Base-by-base conservation (phyloP, 768 basidiomycete genomes). In the Boletus insuetus region DNA sequence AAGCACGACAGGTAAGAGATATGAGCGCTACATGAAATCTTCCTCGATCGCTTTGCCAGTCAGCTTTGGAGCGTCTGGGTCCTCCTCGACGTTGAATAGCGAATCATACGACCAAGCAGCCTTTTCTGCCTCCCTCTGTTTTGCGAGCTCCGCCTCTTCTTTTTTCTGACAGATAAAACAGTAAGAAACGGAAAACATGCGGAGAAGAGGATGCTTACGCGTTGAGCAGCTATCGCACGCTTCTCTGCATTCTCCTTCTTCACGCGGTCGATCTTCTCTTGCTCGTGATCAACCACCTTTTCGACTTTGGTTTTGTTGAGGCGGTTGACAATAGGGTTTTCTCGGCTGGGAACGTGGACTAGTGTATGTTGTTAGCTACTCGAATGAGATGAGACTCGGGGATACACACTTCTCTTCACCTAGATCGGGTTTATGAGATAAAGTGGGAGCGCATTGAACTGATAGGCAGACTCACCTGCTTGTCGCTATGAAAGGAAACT, bases 401-500 rank as follows among this genome's bases (percentile, higher is more conserved):
- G 43, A 20, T 2, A 51, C 45, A 17, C 65, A 91, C 92, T 79
- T 73, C 91, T 79, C 75, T 91, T 94, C 48, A 95, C 91, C 88
- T 91, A 52, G 22, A 22, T n/a, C 37, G 41, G 16, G 39, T 10
- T 12, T 46, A 11, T 58, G 40, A 51, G 56, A 48, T 39, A n/a
- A 34, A 10, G 37, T 1, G 0, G 17, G 42, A 42, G 14, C 24
- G 19, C 4, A 22, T 4, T 31, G 16, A 51, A 10, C 19, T 37
- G 22, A 9, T 5, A 14, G 13, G 5, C 14, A 17, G 22, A 29
- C 79, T 38, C 59, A 93, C 93, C 73, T 79, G 79, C 67, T 96
- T 94, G 65, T 97, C 93, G 53, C 78, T 89, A 61, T 98, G 91
- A 70, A 99, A 98, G 0, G 93, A 90, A 0, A 99, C 97, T 65